Evolutionary conservation across 2,329 filamentous ascomycete species (phyloP).

Genomic region (Sporothrix brunneoviolacea): DNA sequence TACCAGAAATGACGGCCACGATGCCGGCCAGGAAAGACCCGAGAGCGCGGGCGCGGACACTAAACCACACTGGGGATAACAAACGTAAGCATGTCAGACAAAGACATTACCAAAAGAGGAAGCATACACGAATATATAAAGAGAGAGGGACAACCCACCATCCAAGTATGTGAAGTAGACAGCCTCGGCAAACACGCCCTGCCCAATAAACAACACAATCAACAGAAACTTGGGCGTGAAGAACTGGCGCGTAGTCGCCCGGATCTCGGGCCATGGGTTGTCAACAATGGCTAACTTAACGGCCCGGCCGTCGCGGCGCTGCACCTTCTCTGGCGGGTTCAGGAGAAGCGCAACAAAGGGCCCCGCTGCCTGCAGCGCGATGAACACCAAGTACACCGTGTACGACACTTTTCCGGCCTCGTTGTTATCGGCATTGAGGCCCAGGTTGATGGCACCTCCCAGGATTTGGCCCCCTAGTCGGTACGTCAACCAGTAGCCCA

Average conservation of each 20-base stretch:
- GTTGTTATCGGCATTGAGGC: constrained; percentile 50
- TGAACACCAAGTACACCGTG: constrained; percentile 62
- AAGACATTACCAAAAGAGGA: too few species aligned
- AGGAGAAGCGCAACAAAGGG: constrained; percentile 60
- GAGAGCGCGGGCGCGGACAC: constrained; percentile 60
- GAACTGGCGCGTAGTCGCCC: constrained; percentile 52
- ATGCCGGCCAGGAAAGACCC: constrained; percentile 66
- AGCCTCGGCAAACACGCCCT: constrained; percentile 64
- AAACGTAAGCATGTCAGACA: too few species aligned
- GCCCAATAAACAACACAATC: constrained; percentile 60
- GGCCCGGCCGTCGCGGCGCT: constrained; percentile 57
- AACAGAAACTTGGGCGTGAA: constrained; percentile 56
- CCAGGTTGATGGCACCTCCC: constrained; percentile 65
- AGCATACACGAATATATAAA: too few species aligned
- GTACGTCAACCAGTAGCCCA: constrained; percentile 58
- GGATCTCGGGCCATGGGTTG: constrained; percentile 52
- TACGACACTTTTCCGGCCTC: constrained; percentile 57
- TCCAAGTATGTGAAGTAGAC: constrained; percentile 65
- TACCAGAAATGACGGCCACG: constrained; percentile 58
- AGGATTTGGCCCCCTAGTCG: constrained; percentile 59
- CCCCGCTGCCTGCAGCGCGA: constrained; percentile 59
- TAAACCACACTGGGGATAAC: constrained; percentile 53
- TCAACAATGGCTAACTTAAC: constrained; percentile 54
- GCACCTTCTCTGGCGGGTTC: constrained; percentile 53
- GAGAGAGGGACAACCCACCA: constrained; percentile 23